Evolutionary conservation across 78 protist genomes (phyloP).

Genomic region (Dictyostelium firmibasis): DNA sequence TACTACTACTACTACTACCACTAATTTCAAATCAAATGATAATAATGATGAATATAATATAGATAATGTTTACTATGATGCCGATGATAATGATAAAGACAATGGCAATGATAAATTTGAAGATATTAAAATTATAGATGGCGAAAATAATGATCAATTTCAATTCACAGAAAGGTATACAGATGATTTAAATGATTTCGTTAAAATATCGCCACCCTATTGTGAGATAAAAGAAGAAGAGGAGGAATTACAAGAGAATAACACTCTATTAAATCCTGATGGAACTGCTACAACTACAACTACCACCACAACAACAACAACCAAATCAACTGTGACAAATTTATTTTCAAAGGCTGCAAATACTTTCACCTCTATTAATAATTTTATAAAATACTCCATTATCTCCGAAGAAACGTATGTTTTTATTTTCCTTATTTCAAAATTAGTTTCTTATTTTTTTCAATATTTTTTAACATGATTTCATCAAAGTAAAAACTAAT

Average conservation of each 20-base stretch:
- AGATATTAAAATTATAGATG: not conserved
- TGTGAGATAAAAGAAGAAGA: not conserved
- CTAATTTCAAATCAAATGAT: not conserved
- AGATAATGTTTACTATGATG: not conserved
- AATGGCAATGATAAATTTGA: not conserved
- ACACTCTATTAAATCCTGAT: not conserved
- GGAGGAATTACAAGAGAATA: not conserved
- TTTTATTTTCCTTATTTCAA: not conserved
- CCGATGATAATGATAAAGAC: not conserved
- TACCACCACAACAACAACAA: constrained; percentile 29
- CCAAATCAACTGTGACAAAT: not conserved
- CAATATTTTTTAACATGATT: no score
- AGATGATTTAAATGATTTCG: not conserved
- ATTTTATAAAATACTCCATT: constrained; percentile 37
- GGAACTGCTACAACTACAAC: constrained; percentile 11
- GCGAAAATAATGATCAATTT: not conserved
- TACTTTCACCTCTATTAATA: not conserved
- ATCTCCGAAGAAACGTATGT: constrained; percentile 74
- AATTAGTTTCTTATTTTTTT: no score
- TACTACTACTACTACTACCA: not conserved
- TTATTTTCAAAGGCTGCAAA: constrained; percentile 13
- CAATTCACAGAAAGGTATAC: not conserved
- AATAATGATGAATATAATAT: not conserved
- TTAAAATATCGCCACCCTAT: not conserved
- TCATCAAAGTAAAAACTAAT: no score